These are phyloP conservation scores for Penicillium taxi DNA, from an alignment of 495 filamentous ascomycete species.

Conservation along the genomic window DNA sequence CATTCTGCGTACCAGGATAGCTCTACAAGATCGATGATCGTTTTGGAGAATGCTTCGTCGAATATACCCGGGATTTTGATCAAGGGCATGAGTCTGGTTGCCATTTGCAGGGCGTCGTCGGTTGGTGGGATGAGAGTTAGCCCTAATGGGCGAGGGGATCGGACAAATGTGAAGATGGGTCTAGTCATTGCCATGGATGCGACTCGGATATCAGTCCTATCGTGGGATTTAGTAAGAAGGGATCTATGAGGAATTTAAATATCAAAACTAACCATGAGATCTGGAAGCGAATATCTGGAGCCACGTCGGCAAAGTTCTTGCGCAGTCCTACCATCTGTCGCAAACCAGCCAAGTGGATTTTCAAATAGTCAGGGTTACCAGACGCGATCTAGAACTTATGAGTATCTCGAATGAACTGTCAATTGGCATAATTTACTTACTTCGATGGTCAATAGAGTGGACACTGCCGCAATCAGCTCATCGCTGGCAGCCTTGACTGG, in stretches of 20 bases:
- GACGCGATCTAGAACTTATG: conserved; percentile 32
- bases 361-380: conserved; percentile 38
- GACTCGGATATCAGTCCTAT: conserved; percentile 42
- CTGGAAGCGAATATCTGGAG: conserved; percentile 35
- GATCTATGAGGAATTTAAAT: background rate
- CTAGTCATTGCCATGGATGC: conserved; percentile 39
- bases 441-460: conserved; percentile 40
- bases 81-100: conserved; percentile 30
- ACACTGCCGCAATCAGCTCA: conserved; percentile 39
- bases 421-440: conserved; percentile 20
- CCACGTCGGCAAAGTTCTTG: conserved; percentile 36
- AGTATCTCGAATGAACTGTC: conserved; percentile 2
- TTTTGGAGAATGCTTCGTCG: conserved; percentile 23
- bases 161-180: conserved; percentile 41
- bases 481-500: conserved; percentile 38
- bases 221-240: background rate
- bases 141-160: conserved; percentile 30
- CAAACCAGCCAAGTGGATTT: conserved; percentile 41
- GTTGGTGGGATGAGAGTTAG: conserved; percentile 27
- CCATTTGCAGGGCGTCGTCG: conserved; percentile 28
- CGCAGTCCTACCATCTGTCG: conserved; percentile 41
- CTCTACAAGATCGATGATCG: conserved; percentile 34
- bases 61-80: conserved; percentile 37
- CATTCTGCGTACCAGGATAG: conserved; percentile 39
- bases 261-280: conserved; percentile 34